Conservation (phyloP, 192 early-diverging fungal species). For the Podila horticola region DNA sequence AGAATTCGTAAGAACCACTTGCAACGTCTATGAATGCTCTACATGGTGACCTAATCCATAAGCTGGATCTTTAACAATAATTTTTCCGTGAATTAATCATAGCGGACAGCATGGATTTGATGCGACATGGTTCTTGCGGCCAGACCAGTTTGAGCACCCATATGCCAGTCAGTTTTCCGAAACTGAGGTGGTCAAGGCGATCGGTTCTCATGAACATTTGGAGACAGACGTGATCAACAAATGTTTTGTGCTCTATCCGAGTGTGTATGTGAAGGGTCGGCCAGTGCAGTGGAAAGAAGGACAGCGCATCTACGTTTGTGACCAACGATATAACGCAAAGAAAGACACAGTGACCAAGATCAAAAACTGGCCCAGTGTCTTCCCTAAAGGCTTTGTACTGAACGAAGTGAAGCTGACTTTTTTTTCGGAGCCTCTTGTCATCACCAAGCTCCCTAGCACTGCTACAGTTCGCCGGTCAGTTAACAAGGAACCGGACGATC, state of each 20-base stretch:
- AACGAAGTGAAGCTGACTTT: not conserved
- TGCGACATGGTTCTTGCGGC: slow-evolving; percentile 21
- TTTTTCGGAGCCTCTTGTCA: slow-evolving; percentile 2
- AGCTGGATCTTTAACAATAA: not conserved
- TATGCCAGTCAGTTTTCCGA: slow-evolving; percentile 18
- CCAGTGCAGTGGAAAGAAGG: slow-evolving; percentile 13
- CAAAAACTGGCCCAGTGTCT: slow-evolving; percentile 9
- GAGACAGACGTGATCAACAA: not conserved
- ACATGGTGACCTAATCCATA: too few species aligned
- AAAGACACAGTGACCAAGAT: slow-evolving; percentile 5
- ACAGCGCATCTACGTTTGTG: slow-evolving; percentile 15
- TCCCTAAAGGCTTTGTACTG: not conserved
- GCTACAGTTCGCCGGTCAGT: slow-evolving; percentile 1
- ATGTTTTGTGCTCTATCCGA: slow-evolving; percentile 14
- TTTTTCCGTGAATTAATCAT: not conserved
- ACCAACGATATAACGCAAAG: slow-evolving; percentile 19
- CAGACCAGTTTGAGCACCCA: slow-evolving; percentile 13
- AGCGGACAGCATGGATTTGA: slow-evolving; percentile 11
- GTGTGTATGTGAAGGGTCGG: slow-evolving; percentile 9
- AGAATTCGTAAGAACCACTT: not conserved
- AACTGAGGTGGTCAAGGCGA: slow-evolving; percentile 10
- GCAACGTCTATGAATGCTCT: not conserved
- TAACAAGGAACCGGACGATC: not conserved
- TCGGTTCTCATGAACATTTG: not conserved
- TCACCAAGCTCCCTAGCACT: slow-evolving; percentile 14